Evolutionary conservation across 768 basidiomycete species (phyloP).

Genomic region (Scleroderma citrinum): DNA sequence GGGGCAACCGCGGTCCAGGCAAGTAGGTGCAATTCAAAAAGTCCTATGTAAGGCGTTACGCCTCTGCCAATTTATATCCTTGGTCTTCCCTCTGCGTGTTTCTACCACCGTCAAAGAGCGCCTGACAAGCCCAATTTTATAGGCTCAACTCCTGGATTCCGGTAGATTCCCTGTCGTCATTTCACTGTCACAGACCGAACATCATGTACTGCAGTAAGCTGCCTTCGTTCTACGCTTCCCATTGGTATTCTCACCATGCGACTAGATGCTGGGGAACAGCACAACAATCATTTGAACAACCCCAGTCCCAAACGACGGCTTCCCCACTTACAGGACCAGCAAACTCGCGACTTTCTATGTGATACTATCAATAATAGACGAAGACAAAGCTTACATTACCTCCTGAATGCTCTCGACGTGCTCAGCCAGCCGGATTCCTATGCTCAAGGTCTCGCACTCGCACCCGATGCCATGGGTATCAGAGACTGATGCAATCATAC

Average conservation of each 20-base stretch:
- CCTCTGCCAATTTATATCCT: not conserved
- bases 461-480: not conserved
- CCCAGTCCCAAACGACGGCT: not conserved
- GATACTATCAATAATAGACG: constrained; percentile 13
- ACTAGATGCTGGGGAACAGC: constrained; percentile 1
- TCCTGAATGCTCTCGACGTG: constrained; percentile 36
- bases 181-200: no score
- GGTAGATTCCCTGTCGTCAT: no score
- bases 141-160: no score
- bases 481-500: not conserved
- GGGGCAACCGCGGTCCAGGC: not conserved
- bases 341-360: constrained; percentile 3
- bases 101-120: not conserved
- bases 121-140: no score
- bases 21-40: not conserved
- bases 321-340: not conserved
- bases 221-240: not conserved
- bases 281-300: constrained; percentile 1
- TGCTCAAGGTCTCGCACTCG: constrained; percentile 14
- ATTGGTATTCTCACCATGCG: not conserved
- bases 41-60: not conserved
- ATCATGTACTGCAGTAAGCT: constrained; percentile 5
- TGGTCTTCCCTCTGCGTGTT: not conserved
- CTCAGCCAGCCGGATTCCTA: constrained; percentile 32
- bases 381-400: constrained; percentile 33